These are phyloP conservation scores for Austropuccinia psidii DNA, from an alignment of 1,284 basidiomycete species.

Conservation along the genomic window DNA sequence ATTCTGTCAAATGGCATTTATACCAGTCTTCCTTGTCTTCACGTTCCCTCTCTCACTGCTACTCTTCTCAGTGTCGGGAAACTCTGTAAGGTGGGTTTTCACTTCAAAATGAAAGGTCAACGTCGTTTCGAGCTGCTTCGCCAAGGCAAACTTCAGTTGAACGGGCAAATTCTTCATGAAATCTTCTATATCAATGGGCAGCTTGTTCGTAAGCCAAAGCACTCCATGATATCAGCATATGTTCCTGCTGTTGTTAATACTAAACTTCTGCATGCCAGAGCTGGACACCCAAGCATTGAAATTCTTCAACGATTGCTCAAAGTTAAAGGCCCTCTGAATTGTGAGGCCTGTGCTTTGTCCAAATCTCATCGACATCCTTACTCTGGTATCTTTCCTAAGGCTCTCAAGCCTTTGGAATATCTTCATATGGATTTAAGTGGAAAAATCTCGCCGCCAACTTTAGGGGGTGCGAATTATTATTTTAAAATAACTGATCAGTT, in stretches of 20 bases:
- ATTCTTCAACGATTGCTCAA: neutral
- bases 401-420: neutral
- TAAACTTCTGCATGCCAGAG: neutral
- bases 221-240: too few relatives aligned
- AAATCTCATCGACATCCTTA: conserved; percentile 4
- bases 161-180: too few relatives aligned
- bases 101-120: too few relatives aligned
- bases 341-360: neutral
- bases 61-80: neutral
- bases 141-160: too few relatives aligned
- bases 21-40: too few relatives aligned
- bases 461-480: neutral
- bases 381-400: neutral
- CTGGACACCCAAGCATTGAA: neutral
- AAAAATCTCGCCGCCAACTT: neutral
- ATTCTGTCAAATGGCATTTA: too few relatives aligned
- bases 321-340: neutral
- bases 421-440: neutral
- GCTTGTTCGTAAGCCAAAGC: too few relatives aligned
- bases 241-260: too few relatives aligned
- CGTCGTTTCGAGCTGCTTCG: too few relatives aligned
- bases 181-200: neutral
- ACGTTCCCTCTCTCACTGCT: neutral
- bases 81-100: too few relatives aligned
- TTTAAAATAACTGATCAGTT: neutral